Base-by-base conservation (phyloP, 2,329 filamentous ascomycete genomes). In the Aureobasidium sp. region DNA sequence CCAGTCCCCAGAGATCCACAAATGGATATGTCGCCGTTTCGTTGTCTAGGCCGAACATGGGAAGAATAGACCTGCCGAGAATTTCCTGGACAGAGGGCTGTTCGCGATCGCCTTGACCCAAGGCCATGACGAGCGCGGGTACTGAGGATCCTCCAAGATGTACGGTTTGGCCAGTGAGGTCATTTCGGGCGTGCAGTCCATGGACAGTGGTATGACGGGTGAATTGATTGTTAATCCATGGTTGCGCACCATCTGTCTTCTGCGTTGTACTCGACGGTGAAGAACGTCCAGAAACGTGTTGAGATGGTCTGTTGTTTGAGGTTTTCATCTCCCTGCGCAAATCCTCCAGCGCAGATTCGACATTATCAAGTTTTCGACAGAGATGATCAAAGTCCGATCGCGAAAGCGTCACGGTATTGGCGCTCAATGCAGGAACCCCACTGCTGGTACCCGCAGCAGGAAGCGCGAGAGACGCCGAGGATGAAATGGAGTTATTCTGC, bases 1-100 rank as follows among this genome's bases (percentile, higher is more conserved):
- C 82, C 6, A 84, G 66, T 1, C 78, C 84, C 83, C 84, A 87
- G 2, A 87, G 73, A 68, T 86, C 84, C 31, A 87, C 82, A 67
- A 87, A 87, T 7, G 84, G 84, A 68, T 87, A 87, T 9, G 84
- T 86, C 4, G 83, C 83, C 41, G 81, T 83, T 67, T 86, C 84
- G 66, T 87, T 86, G 68, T 86, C 84, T 37, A 87, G 75, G 2
- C 84, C 84, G 62, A 87, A 78, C 61, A 86, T 82, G 0, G 84
- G 84, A 25, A 87, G 72, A 66, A 87, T 84, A 51, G 82, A 84
- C 66, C 83, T 84, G 66, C 84, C 82, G 48, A 86, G 72, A 14
- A 86, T 72, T 53, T 84, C 81, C 65, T 84, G 80, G 14, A 84
- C 77, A 39, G 82, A 79, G 27, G 81, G 79, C 66, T 82, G 75